These are phyloP conservation scores for Hypomontagnella submonticulosa DNA, from an alignment of 495 filamentous ascomycete genomes.

Conservation along the genomic window DNA sequence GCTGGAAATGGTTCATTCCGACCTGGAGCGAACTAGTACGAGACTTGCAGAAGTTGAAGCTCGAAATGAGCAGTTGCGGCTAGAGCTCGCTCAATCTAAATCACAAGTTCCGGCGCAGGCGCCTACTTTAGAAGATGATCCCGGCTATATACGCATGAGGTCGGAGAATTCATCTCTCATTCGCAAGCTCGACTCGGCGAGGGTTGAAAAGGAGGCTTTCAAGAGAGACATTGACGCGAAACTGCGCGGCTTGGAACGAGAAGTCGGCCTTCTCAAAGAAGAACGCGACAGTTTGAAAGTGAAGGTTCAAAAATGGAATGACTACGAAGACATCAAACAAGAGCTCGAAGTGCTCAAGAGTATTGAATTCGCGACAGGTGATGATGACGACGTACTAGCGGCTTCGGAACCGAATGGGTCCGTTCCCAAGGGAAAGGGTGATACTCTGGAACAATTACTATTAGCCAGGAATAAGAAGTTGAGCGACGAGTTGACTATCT, in stretches of 20 bases:
- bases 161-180: conserved; percentile 93
- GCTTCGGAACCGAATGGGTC: conserved; percentile 60
- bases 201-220: conserved; percentile 82
- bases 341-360: conserved; percentile 97
- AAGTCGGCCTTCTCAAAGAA: conserved; percentile 70
- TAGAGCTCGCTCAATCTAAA: conserved; percentile 89
- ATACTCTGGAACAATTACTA: conserved; percentile 89
- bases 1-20: conserved; percentile 89
- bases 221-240: conserved; percentile 78
- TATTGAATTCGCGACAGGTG: conserved; percentile 92
- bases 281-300: conserved; percentile 77
- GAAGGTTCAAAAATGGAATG: conserved; percentile 87
- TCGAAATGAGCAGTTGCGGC: conserved; percentile 89
- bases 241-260: conserved; percentile 77
- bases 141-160: conserved; percentile 81
- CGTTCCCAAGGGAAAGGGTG: conserved; percentile 70
- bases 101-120: conserved; percentile 74
- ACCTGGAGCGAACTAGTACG: conserved; percentile 88
- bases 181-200: conserved; percentile 82
- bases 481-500: conserved; percentile 88
- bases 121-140: conserved; percentile 81
- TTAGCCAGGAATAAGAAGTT: conserved; percentile 96
- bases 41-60: conserved; percentile 91
- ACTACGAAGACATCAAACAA: conserved; percentile 95
- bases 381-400: conserved; percentile 75